These are phyloP conservation scores for Lepiota brunneoincarnata DNA, from an alignment of 768 basidiomycete species.

Conservation along the genomic window DNA sequence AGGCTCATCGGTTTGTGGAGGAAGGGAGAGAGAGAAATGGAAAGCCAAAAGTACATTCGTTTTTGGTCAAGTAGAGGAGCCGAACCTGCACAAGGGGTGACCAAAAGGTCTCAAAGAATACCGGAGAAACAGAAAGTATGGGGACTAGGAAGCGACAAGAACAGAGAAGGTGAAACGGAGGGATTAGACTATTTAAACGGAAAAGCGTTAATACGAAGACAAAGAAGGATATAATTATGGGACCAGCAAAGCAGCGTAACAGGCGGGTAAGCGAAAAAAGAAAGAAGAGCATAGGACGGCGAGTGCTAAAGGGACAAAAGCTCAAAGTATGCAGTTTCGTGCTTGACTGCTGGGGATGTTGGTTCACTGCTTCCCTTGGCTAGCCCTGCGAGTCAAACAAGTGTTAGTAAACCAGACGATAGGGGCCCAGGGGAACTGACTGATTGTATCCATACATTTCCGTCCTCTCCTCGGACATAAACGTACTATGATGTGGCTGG, in stretches of 20 bases:
- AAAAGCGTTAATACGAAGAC: neutral
- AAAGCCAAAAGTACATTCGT: no score
- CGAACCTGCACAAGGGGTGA: no score
- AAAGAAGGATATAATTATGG: neutral
- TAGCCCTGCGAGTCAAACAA: conserved; percentile 9
- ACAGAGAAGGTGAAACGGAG: neutral
- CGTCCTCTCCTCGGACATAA: conserved; percentile 68
- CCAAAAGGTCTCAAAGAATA: no score
- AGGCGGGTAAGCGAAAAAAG: neutral
- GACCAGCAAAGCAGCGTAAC: neutral
- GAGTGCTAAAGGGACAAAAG: neutral
- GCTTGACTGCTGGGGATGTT: conserved; percentile 19
- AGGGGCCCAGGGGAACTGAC: neutral
- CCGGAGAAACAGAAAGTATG: no score
- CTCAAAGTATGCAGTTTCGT: neutral
- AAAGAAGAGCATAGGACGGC: neutral
- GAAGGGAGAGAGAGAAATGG: no score
- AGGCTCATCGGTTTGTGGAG: no score
- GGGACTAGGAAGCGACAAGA: no score
- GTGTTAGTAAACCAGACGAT: neutral
- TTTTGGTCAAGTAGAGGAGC: no score
- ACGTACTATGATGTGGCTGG: conserved; percentile 57
- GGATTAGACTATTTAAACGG: neutral
- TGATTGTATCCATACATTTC: conserved; percentile 13
- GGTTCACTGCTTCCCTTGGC: conserved; percentile 18